A percentile compares a stretch with the other conserved stretches of the same genome.
These are phyloP conservation scores for Emmonsia crescens DNA, from an alignment of 2,329 filamentous ascomycete species.

Conservation along the genomic window DNA sequence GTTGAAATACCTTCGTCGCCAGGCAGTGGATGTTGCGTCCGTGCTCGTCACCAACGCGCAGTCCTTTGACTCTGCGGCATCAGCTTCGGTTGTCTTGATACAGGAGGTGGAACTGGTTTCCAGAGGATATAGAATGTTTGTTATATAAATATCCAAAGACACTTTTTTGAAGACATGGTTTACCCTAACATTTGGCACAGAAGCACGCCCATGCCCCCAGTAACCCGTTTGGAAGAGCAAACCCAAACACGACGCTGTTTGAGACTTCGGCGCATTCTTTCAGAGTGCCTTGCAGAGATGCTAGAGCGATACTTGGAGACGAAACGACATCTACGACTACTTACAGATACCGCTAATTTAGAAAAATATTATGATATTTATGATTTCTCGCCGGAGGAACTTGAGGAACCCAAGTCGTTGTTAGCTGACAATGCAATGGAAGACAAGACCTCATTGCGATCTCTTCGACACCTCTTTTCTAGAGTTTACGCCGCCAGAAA, in stretches of 20 bases:
- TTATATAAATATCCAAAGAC: constrained; percentile 9
- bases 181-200: constrained; percentile 36
- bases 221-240: constrained; percentile 78
- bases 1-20: constrained; percentile 65
- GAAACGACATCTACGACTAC: constrained; percentile 55
- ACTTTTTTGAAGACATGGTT: neutral
- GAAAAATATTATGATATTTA: constrained; percentile 91
- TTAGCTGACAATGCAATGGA: constrained; percentile 59
- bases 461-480: constrained; percentile 69
- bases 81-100: constrained; percentile 67
- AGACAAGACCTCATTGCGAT: constrained; percentile 65
- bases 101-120: constrained; percentile 95
- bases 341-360: constrained; percentile 69
- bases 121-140: constrained; percentile 73
- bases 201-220: constrained; percentile 81
- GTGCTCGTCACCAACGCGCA: constrained; percentile 64
- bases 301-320: constrained; percentile 63
- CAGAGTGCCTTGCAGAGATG: constrained; percentile 56
- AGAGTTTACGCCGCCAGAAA: constrained; percentile 72
- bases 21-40: constrained; percentile 59
- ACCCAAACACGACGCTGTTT: constrained; percentile 68
- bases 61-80: constrained; percentile 66
- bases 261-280: constrained; percentile 66
- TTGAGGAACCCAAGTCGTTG: constrained; percentile 56
- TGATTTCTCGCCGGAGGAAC: constrained; percentile 63